Evolutionary conservation across 129 eudicot species (phyloP), one percentile per base, ranked within the genome.

Genomic region (Artemisia tridentata): DNA sequence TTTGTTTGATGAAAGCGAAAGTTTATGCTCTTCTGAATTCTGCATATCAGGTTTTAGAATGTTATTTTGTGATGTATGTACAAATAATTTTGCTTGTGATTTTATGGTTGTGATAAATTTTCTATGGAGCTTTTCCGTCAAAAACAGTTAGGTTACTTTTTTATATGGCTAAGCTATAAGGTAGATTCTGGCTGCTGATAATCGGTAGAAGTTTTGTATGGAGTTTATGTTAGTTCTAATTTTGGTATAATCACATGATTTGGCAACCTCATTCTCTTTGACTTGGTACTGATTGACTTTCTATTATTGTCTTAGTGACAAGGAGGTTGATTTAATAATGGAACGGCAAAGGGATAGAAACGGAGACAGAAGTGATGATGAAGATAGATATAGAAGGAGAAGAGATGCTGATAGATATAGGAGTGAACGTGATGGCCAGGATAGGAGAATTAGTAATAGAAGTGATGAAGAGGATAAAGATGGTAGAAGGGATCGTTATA

Each of bases 341-440:
- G 83, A 73, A 27, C 43, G 43, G 3, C 66, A 74, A 53, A 68
- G 68, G 75, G 83, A 54, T 15, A 74, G 72, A 74, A 74, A 54
- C 1, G 71, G 34, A 31, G 75, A 60, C 9, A 67, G 61, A 54
- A 75, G 73, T 10, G 80, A 77, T 52, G 71, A 52, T 21, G 77
- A 78, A 54, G 72, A 78, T 50, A 71, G n/a, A 31, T 64, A 71
- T 64, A 63, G 18, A 54, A 71, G 72, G 50, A 71, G 81, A 71
- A 71, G 65, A 55, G 81, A 63, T 5, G 72, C 27, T 47, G 81
- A 76, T 61, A 74, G 46, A 46, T 74, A 18, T 20, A 74, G 58
- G 65, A 54, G 78, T 38, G 72, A 74, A 65, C 58, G 49, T 18
- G 75, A 70, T 19, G 19, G 56, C 5, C 5, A 17, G 18, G 56